Base-by-base conservation (phyloP, 306 rosid genomes). In the Lablab purpureus region DNA sequence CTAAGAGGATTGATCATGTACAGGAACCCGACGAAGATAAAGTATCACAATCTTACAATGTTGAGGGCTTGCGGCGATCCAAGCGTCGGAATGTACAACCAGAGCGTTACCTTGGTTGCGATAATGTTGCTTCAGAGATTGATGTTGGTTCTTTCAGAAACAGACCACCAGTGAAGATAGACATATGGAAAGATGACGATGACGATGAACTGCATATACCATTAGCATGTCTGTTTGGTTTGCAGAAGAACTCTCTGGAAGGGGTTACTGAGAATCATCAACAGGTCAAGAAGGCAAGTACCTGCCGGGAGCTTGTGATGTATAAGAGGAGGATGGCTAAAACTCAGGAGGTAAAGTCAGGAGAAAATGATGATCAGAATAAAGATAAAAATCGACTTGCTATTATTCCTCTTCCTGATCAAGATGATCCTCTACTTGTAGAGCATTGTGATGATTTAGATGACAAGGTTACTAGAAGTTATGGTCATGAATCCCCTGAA, bases 1-100 rank as follows among this genome's bases (percentile, higher is more conserved):
- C 68, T 45, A 76, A 62, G 67, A 75, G 22, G 52, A 54, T 32
- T 63, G 81, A 21, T 50, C 75, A 75, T 30, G 74, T 67, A 18
- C 67, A 21, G 21, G 88, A 84, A 6, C 50, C 51, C 15, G 28
- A 3, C 55, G 91, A 73, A 69, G 86, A 71, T 46, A 77, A 67
- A 81, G 77, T 30, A 1, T 82, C 82, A 3, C 76, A 83, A n/a
- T 59, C 76, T 55, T 82, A 84, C 67, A 84, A 74, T 67, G 69
- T 76, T 60, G 74, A 75, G 28, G 92, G 85, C 46, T 78, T 94
- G 73, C 82, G 99, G 11, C 99, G 99, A 43, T 94, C 99, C 75
- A 91, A 94, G 73, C 97, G 99, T 27, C 84, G 95, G 34, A 85
- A 88, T 72, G 73, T 92, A 6, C 97, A 91, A 47, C 99, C 99